A percentile compares a stretch with the other conserved stretches of the same genome.
Conservation (phyloP, 495 filamentous ascomycete species). For the Hyphodiscus hymeniophilus region DNA sequence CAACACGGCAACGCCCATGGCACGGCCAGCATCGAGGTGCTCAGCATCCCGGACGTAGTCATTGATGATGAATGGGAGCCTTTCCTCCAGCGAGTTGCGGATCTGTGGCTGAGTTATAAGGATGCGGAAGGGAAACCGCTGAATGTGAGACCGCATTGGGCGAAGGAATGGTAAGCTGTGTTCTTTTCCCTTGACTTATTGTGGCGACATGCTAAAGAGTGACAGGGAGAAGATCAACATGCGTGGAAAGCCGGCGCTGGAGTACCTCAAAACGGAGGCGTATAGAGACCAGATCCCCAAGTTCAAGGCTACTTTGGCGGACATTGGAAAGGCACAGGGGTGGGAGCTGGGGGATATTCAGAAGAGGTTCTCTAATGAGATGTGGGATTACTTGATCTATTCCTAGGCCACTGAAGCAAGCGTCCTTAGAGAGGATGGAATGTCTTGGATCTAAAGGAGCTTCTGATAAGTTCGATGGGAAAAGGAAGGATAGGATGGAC, state of each 20-base stretch:
- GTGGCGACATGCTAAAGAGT: background rate
- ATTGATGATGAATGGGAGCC: conserved; percentile 34
- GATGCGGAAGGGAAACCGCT: conserved; percentile 23
- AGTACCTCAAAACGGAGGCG: conserved; percentile 34
- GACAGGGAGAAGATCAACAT: conserved; percentile 23
- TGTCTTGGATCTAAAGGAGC: no score
- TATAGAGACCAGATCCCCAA: conserved; percentile 37
- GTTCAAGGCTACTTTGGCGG: conserved; percentile 29
- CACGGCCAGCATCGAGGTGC: conserved; percentile 41
- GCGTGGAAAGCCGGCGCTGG: conserved; percentile 22
- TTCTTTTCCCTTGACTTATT: background rate
- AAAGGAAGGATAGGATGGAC: no score
- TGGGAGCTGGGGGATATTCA: conserved; percentile 38
- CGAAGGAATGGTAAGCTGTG: conserved; percentile 42
- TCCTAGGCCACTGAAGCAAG: no score
- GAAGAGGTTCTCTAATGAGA: conserved; percentile 32
- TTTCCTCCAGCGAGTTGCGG: conserved; percentile 37
- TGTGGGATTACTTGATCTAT: conserved; percentile 28
- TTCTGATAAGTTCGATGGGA: no score
- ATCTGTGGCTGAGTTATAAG: conserved; percentile 38
- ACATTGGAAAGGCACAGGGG: conserved; percentile 38
- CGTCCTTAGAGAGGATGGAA: no score
- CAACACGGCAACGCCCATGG: conserved; percentile 38
- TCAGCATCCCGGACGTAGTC: conserved; percentile 35
- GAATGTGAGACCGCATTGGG: conserved; percentile 45